Evolutionary conservation across 73 alveolate species (phyloP).

Genomic region (Paramecium sonneborni): DNA sequence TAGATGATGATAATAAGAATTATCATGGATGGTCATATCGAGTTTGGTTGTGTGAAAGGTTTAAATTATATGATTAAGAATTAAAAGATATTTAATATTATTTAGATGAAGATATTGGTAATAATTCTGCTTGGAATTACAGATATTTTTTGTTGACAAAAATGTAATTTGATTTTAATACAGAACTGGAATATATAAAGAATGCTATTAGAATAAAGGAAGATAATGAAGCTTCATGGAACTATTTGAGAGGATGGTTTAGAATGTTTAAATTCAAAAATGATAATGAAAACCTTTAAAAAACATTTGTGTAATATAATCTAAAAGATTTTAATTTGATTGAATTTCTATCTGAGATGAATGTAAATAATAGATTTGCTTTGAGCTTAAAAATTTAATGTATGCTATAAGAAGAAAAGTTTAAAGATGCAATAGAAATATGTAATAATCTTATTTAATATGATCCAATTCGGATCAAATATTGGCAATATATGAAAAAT

Average conservation of each 20-base stretch:
- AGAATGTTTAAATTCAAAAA: not conserved
- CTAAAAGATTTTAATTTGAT: not conserved
- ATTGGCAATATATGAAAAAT: conserved; percentile 53
- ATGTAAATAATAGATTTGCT: not conserved
- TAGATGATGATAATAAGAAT: conserved; percentile 77
- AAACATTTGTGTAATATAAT: not conserved
- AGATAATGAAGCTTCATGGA: conserved; percentile 91
- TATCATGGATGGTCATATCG: conserved; percentile 96
- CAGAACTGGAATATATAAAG: conserved; percentile 74
- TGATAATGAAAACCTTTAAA: not conserved
- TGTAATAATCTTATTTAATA: not conserved
- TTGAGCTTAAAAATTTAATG: not conserved
- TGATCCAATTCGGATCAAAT: conserved; percentile 51
- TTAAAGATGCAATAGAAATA: not conserved
- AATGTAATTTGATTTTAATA: conserved; percentile 56
- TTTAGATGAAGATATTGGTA: conserved; percentile 78
- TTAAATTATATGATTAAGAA: conserved; percentile 79
- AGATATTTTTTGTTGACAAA: conserved; percentile 77
- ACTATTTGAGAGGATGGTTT: conserved; percentile 88
- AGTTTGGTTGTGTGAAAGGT: conserved; percentile 90
- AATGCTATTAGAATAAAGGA: conserved; percentile 64
- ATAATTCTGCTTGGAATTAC: conserved; percentile 94
- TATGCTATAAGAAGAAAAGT: not conserved
- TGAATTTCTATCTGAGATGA: conserved; percentile 13
- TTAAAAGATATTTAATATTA: conserved; percentile 72